Evolutionary conservation across 1,139 yeast species (phyloP), one percentile per base, ranked within the genome.

Genomic region (Suhomyces panamericanus): DNA sequence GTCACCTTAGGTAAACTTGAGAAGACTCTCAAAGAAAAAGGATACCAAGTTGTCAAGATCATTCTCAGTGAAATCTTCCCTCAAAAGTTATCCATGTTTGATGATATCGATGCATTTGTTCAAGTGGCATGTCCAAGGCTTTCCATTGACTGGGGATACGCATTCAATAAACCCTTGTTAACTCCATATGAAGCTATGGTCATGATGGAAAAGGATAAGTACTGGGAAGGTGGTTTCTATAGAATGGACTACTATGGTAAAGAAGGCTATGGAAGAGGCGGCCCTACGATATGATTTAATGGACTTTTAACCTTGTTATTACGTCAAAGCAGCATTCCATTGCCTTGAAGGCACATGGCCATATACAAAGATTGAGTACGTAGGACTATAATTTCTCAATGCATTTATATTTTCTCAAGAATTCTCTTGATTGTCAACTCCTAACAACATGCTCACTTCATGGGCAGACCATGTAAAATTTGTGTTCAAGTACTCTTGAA

Each of bases 111-210:
- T 66, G 96, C 91, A 6, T 93, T 95, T 75, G 87, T 93, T 15
- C 99, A 93, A 64, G 96, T 93, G 4, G 99, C 99, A 0, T 93
- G 99, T 62, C 99, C 99, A 0, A 73, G 99, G 55, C 71, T 93
- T 42, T 88, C 96, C 2, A 93, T 93, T 36, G 99, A 93, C 63
- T 93, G 99, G 99, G 99, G 99, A 1, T 93, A 95, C 62, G 99
- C 99, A 0, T 93, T 93, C 60, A 82, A 84, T 47, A 87, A 87
- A 60, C 99, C 99, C 0, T 70, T 93, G 38, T 68, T 93, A 46
- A 91, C 99, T 0, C 99, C 99, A 0, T 93, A 95, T 62, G 99
- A 93, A 60, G 91, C 97, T 0, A 90, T 88, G 90, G 96, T 91
- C 4, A 78, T 90, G 75, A 65, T 93, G 56, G 85, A 80, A 9